Conservation (phyloP, 2,329 filamentous ascomycete genomes). For the Monosporascus sp. region DNA sequence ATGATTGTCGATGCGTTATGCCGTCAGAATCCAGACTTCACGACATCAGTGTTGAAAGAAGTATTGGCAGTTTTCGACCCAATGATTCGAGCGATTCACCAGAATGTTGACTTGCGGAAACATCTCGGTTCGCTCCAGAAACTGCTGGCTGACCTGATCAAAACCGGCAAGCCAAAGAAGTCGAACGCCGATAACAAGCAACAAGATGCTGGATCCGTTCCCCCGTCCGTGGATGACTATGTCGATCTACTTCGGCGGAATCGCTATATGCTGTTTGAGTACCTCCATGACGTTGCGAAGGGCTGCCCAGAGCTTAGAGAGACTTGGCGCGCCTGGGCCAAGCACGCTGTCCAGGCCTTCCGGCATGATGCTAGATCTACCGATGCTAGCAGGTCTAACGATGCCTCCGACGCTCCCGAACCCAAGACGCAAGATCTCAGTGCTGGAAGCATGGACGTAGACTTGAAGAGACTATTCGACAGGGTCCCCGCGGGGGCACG, state of each 20-base stretch:
- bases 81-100: conserved; percentile 66
- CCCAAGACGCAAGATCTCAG: conserved; percentile 21
- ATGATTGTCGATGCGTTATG: conserved; percentile 64
- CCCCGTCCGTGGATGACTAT: conserved; percentile 66
- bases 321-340: conserved; percentile 57
- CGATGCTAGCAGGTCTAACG: neutral
- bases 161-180: conserved; percentile 44
- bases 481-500: conserved; percentile 43
- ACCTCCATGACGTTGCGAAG: conserved; percentile 63
- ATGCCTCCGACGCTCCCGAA: neutral
- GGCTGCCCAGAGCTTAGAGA: conserved; percentile 62
- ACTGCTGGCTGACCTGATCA: conserved; percentile 69
- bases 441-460: conserved; percentile 30
- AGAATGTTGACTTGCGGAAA: conserved; percentile 64
- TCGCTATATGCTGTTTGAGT: conserved; percentile 58
- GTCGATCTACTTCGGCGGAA: conserved; percentile 62
- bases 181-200: conserved; percentile 27
- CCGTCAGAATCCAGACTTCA: conserved; percentile 61
- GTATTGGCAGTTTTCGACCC: conserved; percentile 65
- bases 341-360: conserved; percentile 54
- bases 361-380: conserved; percentile 15
- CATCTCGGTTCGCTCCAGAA: conserved; percentile 62
- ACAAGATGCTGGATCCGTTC: conserved; percentile 25
- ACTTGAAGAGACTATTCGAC: conserved; percentile 37
- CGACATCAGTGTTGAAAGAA: conserved; percentile 65